phyloP scores from a whole-genome alignment of 192 early-diverging fungal species.

The Powellomyces hirtus region DNA sequence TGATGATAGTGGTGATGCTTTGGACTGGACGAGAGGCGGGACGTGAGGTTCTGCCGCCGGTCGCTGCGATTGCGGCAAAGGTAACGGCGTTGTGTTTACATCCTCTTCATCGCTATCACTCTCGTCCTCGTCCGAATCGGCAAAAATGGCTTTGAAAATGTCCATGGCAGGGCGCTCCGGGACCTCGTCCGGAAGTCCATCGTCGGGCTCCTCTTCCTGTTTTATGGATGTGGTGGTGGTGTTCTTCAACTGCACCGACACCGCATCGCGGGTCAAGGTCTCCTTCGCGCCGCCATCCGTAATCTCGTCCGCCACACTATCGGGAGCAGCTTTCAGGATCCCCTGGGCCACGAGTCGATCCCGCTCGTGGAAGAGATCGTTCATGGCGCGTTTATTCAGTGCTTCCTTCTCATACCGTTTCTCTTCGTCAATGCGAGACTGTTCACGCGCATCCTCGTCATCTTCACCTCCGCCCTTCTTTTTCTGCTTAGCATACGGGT shows the following conservation, averaged over 20 bases:
- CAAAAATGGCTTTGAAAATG: constrained; percentile 84
- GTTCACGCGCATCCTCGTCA: constrained; percentile 24
- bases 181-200: background rate
- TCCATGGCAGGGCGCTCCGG: constrained; percentile 73
- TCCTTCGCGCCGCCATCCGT: background rate
- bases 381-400: constrained; percentile 42
- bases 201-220: constrained; percentile 19
- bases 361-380: constrained; percentile 35
- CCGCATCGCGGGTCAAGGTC: constrained; percentile 6
- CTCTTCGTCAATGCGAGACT: constrained; percentile 14
- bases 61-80: background rate
- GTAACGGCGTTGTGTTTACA: background rate
- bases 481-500: constrained; percentile 59
- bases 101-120: constrained; percentile 32
- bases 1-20: background rate
- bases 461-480: constrained; percentile 7
- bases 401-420: constrained; percentile 30
- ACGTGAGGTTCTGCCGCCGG: background rate
- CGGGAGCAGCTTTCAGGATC: background rate
- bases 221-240: no score
- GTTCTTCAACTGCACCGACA: no score
- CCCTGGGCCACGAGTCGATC: constrained; percentile 26
- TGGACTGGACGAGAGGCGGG: background rate
- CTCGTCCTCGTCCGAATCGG: constrained; percentile 61
- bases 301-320: background rate